Evolutionary conservation across 345 rosid species (phyloP).

Genomic region (Citrus maxima): DNA sequence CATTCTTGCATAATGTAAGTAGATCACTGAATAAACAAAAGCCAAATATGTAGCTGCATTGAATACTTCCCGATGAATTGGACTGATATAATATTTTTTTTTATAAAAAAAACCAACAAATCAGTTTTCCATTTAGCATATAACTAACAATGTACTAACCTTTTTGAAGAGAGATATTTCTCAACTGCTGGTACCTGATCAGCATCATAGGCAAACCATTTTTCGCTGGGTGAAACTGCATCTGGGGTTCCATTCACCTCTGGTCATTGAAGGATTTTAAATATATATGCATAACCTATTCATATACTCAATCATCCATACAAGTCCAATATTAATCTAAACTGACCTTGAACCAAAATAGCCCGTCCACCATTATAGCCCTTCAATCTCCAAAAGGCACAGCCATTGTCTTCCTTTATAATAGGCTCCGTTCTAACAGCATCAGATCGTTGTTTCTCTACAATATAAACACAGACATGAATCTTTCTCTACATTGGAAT

Average conservation of each 20-base stretch:
- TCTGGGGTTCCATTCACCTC: conserved; percentile 39
- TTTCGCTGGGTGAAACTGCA: conserved; percentile 40
- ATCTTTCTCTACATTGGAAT: neutral
- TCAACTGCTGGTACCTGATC: conserved; percentile 58
- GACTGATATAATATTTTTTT: neutral
- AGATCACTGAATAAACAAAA: neutral
- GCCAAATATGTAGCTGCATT: neutral
- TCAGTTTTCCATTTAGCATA: neutral
- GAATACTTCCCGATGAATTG: neutral
- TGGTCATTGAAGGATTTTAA: conserved; percentile 19
- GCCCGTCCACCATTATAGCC: conserved; percentile 32
- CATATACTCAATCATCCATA: conserved; percentile 1
- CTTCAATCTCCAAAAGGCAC: conserved; percentile 62
- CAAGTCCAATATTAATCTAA: conserved; percentile 7
- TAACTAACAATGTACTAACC: conserved; percentile 28
- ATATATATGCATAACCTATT: neutral
- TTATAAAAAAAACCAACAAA: neutral
- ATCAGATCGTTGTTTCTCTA: conserved; percentile 49
- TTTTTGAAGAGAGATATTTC: conserved; percentile 46
- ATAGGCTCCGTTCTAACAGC: conserved; percentile 66
- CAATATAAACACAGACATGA: neutral
- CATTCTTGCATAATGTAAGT: neutral
- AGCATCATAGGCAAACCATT: conserved; percentile 54
- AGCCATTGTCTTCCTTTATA: conserved; percentile 47
- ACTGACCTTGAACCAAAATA: conserved; percentile 73